Percentiles rank a stretch among this genome's conserved stretches.
Evolutionary conservation across 306 rosid species (phyloP).

Genomic region (Prunus davidiana): DNA sequence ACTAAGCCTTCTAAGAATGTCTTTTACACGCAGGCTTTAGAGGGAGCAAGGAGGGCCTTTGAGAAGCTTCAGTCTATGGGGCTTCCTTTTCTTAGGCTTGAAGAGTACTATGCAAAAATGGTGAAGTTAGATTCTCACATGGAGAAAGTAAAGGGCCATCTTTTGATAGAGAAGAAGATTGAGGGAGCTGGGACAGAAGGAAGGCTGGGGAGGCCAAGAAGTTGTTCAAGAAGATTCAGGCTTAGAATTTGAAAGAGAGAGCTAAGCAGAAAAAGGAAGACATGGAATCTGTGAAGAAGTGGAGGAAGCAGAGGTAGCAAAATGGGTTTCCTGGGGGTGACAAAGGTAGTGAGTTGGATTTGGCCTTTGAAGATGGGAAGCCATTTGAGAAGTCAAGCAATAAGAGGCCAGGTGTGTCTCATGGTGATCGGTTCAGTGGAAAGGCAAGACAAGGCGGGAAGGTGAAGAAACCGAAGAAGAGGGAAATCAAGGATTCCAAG

Average conservation of each 20-base stretch:
- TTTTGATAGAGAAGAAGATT: conserved; percentile 68
- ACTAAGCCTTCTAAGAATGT: conserved; percentile 64
- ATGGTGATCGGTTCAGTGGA: conserved; percentile 78
- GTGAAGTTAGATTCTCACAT: conserved; percentile 85
- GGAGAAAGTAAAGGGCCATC: conserved; percentile 70
- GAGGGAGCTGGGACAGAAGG: conserved; percentile 92
- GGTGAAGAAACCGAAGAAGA: conserved; percentile 45
- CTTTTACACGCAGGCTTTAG: conserved; percentile 76
- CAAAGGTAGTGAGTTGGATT: conserved; percentile 40
- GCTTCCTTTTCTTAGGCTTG: conserved; percentile 70
- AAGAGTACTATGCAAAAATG: conserved; percentile 89
- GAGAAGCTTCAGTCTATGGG: conserved; percentile 69
- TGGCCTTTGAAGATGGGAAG: conserved; percentile 68
- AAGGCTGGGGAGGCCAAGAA: conserved; percentile 76
- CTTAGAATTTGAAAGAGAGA: conserved; percentile 75
- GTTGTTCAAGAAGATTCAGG: conserved; percentile 72
- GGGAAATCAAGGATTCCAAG: conserved; percentile 58
- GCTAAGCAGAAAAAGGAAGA: conserved; percentile 85
- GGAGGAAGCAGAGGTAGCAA: conserved; percentile 94
- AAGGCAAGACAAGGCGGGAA: conserved; percentile 44
- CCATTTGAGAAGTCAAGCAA: conserved; percentile 59
- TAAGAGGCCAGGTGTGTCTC: conserved; percentile 66
- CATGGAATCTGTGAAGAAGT: conserved; percentile 85
- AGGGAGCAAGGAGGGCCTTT: conserved; percentile 71
- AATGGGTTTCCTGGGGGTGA: conserved; percentile 67